Evolutionary conservation across 2,329 filamentous ascomycete genomes (phyloP).

Genomic region (Venturia oleaginea): DNA sequence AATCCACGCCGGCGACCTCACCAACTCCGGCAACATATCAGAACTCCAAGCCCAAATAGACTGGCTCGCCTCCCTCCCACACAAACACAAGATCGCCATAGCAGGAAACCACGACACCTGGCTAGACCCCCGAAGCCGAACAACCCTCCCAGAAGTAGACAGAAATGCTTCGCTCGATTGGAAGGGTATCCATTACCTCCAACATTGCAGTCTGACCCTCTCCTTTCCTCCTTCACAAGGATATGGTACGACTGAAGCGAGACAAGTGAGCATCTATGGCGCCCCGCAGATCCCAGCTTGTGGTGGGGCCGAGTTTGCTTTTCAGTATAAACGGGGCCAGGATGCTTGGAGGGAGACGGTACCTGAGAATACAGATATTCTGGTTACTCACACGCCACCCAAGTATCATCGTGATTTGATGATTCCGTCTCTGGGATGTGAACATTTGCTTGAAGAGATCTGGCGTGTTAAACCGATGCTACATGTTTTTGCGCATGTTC

Average conservation of each 20-base stretch:
- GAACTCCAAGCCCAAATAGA: constrained; percentile 77
- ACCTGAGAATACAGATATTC: constrained; percentile 63
- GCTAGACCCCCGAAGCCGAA: constrained; percentile 60
- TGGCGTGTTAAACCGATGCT: constrained; percentile 66
- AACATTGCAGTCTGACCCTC: constrained; percentile 57
- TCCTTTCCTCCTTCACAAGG: constrained; percentile 39
- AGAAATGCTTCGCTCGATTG: constrained; percentile 51
- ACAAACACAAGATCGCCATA: constrained; percentile 72
- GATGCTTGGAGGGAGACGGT: constrained; percentile 67
- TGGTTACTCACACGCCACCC: constrained; percentile 75
- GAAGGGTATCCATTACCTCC: constrained; percentile 63
- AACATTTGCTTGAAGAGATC: constrained; percentile 59
- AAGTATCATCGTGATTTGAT: constrained; percentile 57
- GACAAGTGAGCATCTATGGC: constrained; percentile 63
- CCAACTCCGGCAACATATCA: constrained; percentile 58
- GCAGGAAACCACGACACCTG: constrained; percentile 85
- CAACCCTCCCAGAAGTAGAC: constrained; percentile 41
- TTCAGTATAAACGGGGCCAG: constrained; percentile 58
- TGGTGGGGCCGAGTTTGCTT: constrained; percentile 63
- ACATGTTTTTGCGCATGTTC: constrained; percentile 80
- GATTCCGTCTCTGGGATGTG: constrained; percentile 58
- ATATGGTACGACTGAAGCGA: constrained; percentile 27
- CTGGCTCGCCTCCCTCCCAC: constrained; percentile 68
- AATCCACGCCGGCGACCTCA: constrained; percentile 83
- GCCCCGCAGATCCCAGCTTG: constrained; percentile 71